Percentiles rank a stretch among this genome's conserved stretches.
phyloP scores from a whole-genome alignment of 192 early-diverging fungal species.

The Coemansia aciculifera region DNA sequence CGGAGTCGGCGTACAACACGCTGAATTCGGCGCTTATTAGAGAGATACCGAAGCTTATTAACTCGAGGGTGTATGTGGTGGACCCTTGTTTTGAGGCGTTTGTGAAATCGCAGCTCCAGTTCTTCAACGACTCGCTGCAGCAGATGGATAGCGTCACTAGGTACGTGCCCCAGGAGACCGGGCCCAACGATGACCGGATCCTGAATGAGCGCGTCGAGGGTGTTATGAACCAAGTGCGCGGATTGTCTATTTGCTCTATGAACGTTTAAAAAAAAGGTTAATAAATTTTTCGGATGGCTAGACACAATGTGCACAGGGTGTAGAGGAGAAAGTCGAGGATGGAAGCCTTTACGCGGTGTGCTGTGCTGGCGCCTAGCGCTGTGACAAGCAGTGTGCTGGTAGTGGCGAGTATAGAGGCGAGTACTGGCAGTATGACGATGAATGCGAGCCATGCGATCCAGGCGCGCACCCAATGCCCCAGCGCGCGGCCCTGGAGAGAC shows the following conservation, averaged over 20 bases:
- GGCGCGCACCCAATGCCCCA: background rate
- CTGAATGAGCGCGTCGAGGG: slow-evolving; percentile 76
- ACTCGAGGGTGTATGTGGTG: slow-evolving; percentile 82
- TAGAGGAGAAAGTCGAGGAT: slow-evolving; percentile 24
- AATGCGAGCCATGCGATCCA: slow-evolving; percentile 31
- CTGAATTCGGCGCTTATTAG: slow-evolving; percentile 78
- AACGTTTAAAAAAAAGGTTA: slow-evolving; percentile 20
- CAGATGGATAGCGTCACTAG: slow-evolving; percentile 68
- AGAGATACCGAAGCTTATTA: slow-evolving; percentile 90
- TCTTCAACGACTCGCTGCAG: slow-evolving; percentile 79
- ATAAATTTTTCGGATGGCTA: background rate
- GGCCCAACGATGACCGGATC: slow-evolving; percentile 49
- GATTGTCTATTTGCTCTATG: slow-evolving; percentile 86
- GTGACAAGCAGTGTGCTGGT: background rate
- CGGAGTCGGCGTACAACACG: slow-evolving; percentile 75
- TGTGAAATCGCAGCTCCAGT: slow-evolving; percentile 89
- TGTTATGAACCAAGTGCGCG: slow-evolving; percentile 86
- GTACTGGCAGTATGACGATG: background rate
- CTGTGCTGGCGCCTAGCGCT: slow-evolving; percentile 18
- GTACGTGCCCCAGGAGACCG: slow-evolving; percentile 58
- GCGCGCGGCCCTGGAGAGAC: background rate
- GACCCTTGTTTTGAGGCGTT: slow-evolving; percentile 97
- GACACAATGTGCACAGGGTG: slow-evolving; percentile 7
- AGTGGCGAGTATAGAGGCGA: slow-evolving; percentile 5
- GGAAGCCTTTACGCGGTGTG: slow-evolving; percentile 20